Percentiles rank a stretch among this genome's conserved stretches.
phyloP scores from a whole-genome alignment of 768 basidiomycete species.

The Dentipellis fragilis region DNA sequence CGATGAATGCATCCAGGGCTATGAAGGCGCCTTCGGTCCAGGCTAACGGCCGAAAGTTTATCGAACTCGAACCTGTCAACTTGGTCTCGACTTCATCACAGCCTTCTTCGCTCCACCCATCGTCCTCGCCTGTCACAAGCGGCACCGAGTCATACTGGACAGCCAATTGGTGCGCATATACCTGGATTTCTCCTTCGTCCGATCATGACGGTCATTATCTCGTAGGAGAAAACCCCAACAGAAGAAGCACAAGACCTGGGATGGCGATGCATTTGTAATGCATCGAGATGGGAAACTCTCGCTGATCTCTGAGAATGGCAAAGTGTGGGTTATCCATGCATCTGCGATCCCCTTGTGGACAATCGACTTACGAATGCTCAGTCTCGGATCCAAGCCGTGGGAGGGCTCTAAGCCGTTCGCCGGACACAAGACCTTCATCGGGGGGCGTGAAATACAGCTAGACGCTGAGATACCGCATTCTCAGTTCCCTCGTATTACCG shows the following conservation, averaged over 20 bases:
- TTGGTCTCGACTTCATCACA: slow-evolving; percentile 5
- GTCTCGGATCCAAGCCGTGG: slow-evolving; percentile 54
- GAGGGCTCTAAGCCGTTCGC: slow-evolving; percentile 38
- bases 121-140: slow-evolving; percentile 6
- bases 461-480: slow-evolving; percentile 39
- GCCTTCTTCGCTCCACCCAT: background rate
- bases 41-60: slow-evolving; percentile 16
- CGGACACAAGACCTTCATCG: slow-evolving; percentile 39
- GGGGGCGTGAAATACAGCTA: slow-evolving; percentile 53
- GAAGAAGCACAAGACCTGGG: slow-evolving; percentile 84
- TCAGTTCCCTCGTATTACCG: slow-evolving; percentile 39
- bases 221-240: slow-evolving; percentile 61
- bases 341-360: background rate
- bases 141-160: slow-evolving; percentile 42
- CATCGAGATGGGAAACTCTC: slow-evolving; percentile 39
- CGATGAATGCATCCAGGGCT: slow-evolving; percentile 20
- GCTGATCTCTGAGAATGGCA: slow-evolving; percentile 62
- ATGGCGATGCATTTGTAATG: slow-evolving; percentile 63
- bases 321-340: slow-evolving; percentile 36
- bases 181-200: background rate
- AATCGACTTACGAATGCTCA: slow-evolving; percentile 16
- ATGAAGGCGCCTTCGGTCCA: slow-evolving; percentile 17
- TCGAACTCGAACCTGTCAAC: slow-evolving; percentile 32
- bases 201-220: slow-evolving; percentile 1
- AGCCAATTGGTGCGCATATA: slow-evolving; percentile 48